Conservation (phyloP, 2,329 filamentous ascomycete genomes). For the Dactylonectria estremocensis region DNA sequence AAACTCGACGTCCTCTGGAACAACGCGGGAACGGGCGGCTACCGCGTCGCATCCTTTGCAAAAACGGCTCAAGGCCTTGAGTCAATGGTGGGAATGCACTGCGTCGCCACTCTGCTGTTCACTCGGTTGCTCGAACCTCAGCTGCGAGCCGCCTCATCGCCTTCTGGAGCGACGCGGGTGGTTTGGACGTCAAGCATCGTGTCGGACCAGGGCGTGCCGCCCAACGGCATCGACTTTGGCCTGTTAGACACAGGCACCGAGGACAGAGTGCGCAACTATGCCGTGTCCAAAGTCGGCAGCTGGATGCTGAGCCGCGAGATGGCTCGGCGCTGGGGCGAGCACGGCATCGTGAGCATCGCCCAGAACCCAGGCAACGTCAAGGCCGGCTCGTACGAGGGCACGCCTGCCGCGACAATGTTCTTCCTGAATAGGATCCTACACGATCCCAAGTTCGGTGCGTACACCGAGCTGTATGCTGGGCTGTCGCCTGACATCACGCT, state of each 20-base stretch:
- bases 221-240: slow-evolving; percentile 49
- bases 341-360: slow-evolving; percentile 50
- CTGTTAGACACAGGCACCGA: slow-evolving; percentile 40
- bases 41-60: slow-evolving; percentile 28
- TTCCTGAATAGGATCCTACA: slow-evolving; percentile 48
- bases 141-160: slow-evolving; percentile 47
- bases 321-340: slow-evolving; percentile 43
- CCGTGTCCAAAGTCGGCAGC: slow-evolving; percentile 54
- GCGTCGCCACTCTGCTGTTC: slow-evolving; percentile 53
- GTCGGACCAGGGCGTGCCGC: slow-evolving; percentile 45
- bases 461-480: slow-evolving; percentile 59
- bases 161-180: slow-evolving; percentile 46
- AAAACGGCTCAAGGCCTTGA: slow-evolving; percentile 52
- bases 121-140: slow-evolving; percentile 53
- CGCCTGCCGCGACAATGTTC: slow-evolving; percentile 34
- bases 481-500: slow-evolving; percentile 55
- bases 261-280: slow-evolving; percentile 49
- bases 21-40: slow-evolving; percentile 50
- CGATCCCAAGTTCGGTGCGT: slow-evolving; percentile 54
- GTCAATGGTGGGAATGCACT: slow-evolving; percentile 53
- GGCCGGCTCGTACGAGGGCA: slow-evolving; percentile 43
- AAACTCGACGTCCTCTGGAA: slow-evolving; percentile 61
- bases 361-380: slow-evolving; percentile 55
- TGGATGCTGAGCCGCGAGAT: slow-evolving; percentile 53
- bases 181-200: slow-evolving; percentile 52